Evolutionary conservation across 2,329 filamentous ascomycete species (phyloP).

Genomic region (Stagonosporopsis tanaceti): DNA sequence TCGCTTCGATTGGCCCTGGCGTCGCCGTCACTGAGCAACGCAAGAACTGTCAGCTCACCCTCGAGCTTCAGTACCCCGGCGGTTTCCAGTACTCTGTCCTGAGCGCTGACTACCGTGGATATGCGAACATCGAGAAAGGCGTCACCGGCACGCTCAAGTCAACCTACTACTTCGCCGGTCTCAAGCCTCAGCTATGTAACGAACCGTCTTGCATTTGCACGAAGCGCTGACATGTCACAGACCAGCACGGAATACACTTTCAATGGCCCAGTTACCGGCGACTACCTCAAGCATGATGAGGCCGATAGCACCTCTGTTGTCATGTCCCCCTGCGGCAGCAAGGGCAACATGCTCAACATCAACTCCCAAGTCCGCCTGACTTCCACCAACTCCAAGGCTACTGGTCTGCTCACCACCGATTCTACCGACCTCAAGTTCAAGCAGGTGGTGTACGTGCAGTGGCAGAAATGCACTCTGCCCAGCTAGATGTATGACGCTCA

Average conservation of each 20-base stretch:
- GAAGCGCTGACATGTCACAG: conserved; percentile 31
- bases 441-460: conserved; percentile 55
- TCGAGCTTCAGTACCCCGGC: conserved; percentile 60
- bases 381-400: conserved; percentile 38
- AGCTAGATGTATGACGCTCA: neutral
- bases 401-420: conserved; percentile 57
- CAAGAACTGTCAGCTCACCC: conserved; percentile 64
- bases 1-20: conserved; percentile 58
- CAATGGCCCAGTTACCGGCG: conserved; percentile 48
- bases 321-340: conserved; percentile 62
- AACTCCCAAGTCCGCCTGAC: conserved; percentile 60
- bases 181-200: conserved; percentile 49
- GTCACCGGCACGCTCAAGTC: conserved; percentile 60
- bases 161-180: conserved; percentile 64
- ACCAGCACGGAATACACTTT: conserved; percentile 51
- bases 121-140: conserved; percentile 56
- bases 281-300: conserved; percentile 52
- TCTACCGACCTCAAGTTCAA: conserved; percentile 60
- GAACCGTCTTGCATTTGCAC: neutral
- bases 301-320: conserved; percentile 57
- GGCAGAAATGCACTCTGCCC: conserved; percentile 50
- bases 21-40: conserved; percentile 55
- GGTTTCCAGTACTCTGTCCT: conserved; percentile 64
- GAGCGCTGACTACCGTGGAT: conserved; percentile 62
- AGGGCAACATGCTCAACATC: conserved; percentile 62